phyloP scores from a whole-genome alignment of 2,329 filamentous ascomycete genomes.

The Akanthomyces dipterigenus region DNA sequence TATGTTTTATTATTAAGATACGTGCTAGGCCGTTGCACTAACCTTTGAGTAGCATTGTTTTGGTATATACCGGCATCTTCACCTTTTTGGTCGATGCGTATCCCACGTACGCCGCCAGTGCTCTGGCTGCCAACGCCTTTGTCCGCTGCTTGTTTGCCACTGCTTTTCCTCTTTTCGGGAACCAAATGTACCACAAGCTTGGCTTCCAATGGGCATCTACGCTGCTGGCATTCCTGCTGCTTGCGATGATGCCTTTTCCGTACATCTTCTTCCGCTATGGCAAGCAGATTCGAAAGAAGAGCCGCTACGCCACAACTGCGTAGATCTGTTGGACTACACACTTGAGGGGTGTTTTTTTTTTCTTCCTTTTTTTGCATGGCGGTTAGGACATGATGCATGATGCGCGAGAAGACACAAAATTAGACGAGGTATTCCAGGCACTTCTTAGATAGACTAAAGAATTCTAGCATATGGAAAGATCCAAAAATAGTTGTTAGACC shows the following conservation, averaged over 20 bases:
- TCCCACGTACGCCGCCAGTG: conserved; percentile 66
- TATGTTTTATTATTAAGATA: conserved; percentile 34
- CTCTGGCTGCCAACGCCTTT: conserved; percentile 78
- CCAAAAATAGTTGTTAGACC: neutral
- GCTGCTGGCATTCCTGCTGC: conserved; percentile 53
- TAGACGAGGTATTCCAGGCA: too few species aligned
- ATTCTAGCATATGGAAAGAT: neutral
- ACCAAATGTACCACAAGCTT: conserved; percentile 63
- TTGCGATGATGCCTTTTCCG: conserved; percentile 58
- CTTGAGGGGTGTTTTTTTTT: neutral
- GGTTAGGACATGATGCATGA: neutral
- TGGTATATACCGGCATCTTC: conserved; percentile 79
- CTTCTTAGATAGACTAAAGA: neutral
- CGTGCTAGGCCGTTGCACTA: neutral
- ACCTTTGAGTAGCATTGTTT: conserved; percentile 51
- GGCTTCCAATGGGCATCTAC: conserved; percentile 65
- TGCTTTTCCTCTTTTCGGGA: conserved; percentile 66
- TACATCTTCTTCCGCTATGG: conserved; percentile 57
- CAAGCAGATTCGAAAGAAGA: conserved; percentile 48
- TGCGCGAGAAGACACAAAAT: neutral
- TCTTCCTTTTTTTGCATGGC: neutral
- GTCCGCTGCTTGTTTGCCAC: conserved; percentile 60
- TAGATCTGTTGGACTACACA: neutral
- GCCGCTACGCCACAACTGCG: conserved; percentile 40
- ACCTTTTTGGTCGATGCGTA: conserved; percentile 79